Conservation (phyloP, 805 yeast genomes). For the Ogataea henricii region DNA sequence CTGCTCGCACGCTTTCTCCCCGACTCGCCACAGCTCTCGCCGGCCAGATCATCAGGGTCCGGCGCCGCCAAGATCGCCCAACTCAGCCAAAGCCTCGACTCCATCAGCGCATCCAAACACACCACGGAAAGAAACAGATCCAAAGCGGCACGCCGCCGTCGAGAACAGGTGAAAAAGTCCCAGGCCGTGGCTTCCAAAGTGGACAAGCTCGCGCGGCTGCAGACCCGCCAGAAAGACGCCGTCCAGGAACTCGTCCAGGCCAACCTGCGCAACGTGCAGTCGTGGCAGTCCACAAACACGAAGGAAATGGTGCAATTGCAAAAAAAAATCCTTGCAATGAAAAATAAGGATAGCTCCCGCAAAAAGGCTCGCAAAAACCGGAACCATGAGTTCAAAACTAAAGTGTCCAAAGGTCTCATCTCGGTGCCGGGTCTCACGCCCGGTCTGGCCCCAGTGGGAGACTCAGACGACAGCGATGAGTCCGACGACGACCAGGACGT, state of each 20-base stretch:
- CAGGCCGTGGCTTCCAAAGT: conserved; percentile 18
- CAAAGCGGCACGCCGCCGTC: conserved; percentile 18
- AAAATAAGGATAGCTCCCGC: conserved; percentile 42
- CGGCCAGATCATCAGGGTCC: conserved; percentile 7
- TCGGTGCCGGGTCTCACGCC: conserved; percentile 73
- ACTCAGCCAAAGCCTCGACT: conserved; percentile 20
- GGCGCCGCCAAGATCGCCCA: conserved; percentile 31
- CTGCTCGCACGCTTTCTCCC: conserved; percentile 32
- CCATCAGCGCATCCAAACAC: conserved; percentile 13
- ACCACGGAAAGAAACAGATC: conserved; percentile 15
- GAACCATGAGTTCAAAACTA: conserved; percentile 39
- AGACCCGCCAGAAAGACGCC: conserved; percentile 34
- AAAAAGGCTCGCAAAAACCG: conserved; percentile 36
- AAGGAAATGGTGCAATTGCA: conserved; percentile 46
- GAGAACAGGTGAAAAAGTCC: conserved; percentile 19
- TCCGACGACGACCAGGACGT: conserved; percentile 24
- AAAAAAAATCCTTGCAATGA: conserved; percentile 44
- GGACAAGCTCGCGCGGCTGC: conserved; percentile 25
- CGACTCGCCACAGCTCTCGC: conserved; percentile 11
- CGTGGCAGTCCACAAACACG: conserved; percentile 42
- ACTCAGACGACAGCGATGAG: conserved; percentile 49
- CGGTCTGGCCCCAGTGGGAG: conserved; percentile 81
- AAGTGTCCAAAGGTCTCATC: conserved; percentile 45
- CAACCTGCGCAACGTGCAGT: conserved; percentile 41
- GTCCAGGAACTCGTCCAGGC: conserved; percentile 41